These are phyloP conservation scores for Neurospora sp. DNA, from an alignment of 495 filamentous ascomycete genomes.

Conservation along the genomic window DNA sequence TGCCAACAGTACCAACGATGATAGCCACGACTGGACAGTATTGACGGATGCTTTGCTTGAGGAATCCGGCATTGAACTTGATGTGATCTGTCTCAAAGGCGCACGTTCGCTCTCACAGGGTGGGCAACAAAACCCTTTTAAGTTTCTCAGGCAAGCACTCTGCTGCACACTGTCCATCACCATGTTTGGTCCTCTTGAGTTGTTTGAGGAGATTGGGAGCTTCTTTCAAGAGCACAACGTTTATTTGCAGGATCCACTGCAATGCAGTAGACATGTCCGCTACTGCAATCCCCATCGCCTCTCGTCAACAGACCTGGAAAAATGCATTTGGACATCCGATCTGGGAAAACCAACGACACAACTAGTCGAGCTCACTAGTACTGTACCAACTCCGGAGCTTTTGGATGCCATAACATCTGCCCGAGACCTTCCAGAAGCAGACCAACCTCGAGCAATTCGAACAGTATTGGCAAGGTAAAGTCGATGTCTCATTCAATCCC, in stretches of 20 bases:
- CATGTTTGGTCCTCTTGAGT: slow-evolving; percentile 18
- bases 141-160: rapidly evolving
- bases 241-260: slow-evolving; percentile 31
- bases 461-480: neutral
- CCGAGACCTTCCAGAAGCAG: slow-evolving; percentile 14
- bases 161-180: slow-evolving; percentile 12
- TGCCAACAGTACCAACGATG: rapidly evolving
- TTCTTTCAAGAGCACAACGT: slow-evolving; percentile 22
- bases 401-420: slow-evolving; percentile 5
- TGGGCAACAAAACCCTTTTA: neutral
- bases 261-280: slow-evolving; percentile 19
- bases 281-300: slow-evolving; percentile 38
- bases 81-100: neutral
- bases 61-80: neutral
- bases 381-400: neutral
- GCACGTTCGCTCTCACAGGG: rapidly evolving
- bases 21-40: neutral
- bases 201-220: slow-evolving; percentile 22
- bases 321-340: neutral
- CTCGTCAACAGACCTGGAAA: slow-evolving; percentile 15
- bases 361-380: neutral
- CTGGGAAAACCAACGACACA: neutral
- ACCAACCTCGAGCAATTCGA: slow-evolving; percentile 17
- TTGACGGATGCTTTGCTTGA: neutral
- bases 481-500: rapidly evolving